Evolutionary conservation across 73 alveolate species (phyloP).

Genomic region (Tetrahymena malaccensis): DNA sequence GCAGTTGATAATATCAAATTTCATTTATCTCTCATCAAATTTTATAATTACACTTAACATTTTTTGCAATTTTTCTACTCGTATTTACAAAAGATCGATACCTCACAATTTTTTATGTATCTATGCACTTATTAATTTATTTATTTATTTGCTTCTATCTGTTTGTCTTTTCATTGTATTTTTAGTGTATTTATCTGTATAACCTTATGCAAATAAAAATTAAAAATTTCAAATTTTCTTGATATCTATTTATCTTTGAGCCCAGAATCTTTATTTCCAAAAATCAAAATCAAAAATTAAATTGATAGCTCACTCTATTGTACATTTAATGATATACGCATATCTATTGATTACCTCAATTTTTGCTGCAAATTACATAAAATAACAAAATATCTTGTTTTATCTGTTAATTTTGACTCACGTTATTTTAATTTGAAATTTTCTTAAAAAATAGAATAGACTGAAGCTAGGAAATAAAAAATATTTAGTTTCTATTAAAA

Average conservation of each 20-base stretch:
- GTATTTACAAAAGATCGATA: not conserved
- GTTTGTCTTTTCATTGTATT: not conserved
- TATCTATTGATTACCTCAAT: not conserved
- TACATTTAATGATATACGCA: not conserved
- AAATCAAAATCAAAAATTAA: too few species aligned
- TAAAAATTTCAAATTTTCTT: not conserved
- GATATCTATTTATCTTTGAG: not conserved
- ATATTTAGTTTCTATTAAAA: not conserved
- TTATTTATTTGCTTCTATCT: not conserved
- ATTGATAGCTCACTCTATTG: not conserved
- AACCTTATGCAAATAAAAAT: not conserved
- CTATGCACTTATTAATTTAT: too few species aligned
- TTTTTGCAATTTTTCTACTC: not conserved
- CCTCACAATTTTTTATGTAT: not conserved
- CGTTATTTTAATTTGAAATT: not conserved
- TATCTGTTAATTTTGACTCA: not conserved
- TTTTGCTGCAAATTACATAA: not conserved
- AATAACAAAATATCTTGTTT: not conserved
- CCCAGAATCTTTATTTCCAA: not conserved
- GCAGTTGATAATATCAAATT: too few species aligned
- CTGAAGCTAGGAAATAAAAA: not conserved
- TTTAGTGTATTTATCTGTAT: not conserved
- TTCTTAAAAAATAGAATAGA: not conserved
- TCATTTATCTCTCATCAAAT: not conserved
- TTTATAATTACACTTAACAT: not conserved